These are phyloP conservation scores for Trypanosoma cruzi DNA, from an alignment of 208 protist genomes.

Conservation along the genomic window DNA sequence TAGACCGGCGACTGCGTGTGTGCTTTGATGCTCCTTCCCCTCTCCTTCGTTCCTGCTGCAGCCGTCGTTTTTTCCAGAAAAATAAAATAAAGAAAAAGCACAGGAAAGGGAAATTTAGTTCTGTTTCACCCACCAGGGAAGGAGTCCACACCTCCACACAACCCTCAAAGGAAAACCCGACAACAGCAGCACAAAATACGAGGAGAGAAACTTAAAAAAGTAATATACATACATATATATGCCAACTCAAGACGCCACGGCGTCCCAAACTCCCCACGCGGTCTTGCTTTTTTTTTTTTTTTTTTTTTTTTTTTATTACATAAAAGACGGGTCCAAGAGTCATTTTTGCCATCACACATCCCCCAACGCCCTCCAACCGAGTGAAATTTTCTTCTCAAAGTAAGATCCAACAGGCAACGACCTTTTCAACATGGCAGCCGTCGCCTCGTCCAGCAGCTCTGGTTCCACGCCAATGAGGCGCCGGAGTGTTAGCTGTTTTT, in stretches of 20 bases:
- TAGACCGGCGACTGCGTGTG: background rate
- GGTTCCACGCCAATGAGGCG: conserved; percentile 68
- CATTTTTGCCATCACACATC: conserved; percentile 4
- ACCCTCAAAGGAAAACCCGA: background rate
- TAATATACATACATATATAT: background rate
- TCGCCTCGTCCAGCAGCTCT: conserved; percentile 51
- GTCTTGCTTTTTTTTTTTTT: too few relatives aligned
- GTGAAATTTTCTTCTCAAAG: conserved; percentile 30
- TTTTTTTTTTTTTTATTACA: background rate
- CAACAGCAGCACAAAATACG: conserved; percentile 7
- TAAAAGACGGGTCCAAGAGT: background rate
- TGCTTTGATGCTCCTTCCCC: background rate
- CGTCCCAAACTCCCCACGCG: too few relatives aligned
- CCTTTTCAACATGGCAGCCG: conserved; percentile 28
- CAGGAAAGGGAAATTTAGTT: conserved; percentile 1
- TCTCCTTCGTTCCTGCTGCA: too few relatives aligned
- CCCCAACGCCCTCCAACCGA: background rate
- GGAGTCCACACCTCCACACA: background rate
- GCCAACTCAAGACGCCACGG: background rate
- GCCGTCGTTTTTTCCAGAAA: too few relatives aligned
- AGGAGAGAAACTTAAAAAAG: conserved; percentile 1
- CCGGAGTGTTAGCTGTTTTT: conserved; percentile 52
- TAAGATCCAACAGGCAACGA: conserved; percentile 49
- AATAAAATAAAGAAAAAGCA: background rate
- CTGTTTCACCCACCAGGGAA: background rate